These are phyloP conservation scores for Hypoxylon rickii DNA, from an alignment of 495 filamentous ascomycete genomes.

Conservation along the genomic window DNA sequence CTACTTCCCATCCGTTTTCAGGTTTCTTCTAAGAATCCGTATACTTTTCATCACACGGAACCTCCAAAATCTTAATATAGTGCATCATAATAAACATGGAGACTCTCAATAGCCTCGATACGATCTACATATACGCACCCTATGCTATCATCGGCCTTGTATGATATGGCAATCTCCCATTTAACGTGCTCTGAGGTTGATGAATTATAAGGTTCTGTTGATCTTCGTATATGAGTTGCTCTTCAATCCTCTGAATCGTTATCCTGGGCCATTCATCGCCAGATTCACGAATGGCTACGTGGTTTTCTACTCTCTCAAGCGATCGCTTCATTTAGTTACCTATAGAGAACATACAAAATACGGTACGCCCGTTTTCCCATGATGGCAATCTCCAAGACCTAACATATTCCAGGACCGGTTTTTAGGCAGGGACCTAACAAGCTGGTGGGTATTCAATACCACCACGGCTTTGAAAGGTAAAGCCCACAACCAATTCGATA, in stretches of 20 bases:
- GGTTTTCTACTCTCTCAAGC: slow-evolving; percentile 4
- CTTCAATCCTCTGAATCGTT: slow-evolving; percentile 13
- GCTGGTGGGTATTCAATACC: slow-evolving; percentile 30
- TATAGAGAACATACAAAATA: slow-evolving; percentile 15
- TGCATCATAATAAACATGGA: too few species aligned
- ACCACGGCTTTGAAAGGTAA: slow-evolving; percentile 22
- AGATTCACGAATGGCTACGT: slow-evolving; percentile 10
- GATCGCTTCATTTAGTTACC: slow-evolving; percentile 12
- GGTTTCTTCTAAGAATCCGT: too few species aligned
- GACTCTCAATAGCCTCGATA: too few species aligned
- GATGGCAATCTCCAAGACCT: background rate
- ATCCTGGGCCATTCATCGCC: slow-evolving; percentile 12
- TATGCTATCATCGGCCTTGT: too few species aligned
- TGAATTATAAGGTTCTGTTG: background rate
- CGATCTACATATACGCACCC: too few species aligned
- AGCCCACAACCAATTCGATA: background rate
- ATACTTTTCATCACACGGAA: too few species aligned
- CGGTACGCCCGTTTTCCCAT: background rate
- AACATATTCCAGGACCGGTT: slow-evolving; percentile 9
- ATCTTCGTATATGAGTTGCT: background rate
- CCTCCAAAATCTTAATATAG: too few species aligned
- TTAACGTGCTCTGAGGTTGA: too few species aligned
- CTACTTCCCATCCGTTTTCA: too few species aligned
- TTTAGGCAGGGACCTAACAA: slow-evolving; percentile 28
- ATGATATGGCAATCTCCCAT: too few species aligned